A percentile compares a stretch with the other conserved stretches of the same genome.
phyloP scores from a whole-genome alignment of 2,329 filamentous ascomycete species.

The Lasiodiplodia citricola region DNA sequence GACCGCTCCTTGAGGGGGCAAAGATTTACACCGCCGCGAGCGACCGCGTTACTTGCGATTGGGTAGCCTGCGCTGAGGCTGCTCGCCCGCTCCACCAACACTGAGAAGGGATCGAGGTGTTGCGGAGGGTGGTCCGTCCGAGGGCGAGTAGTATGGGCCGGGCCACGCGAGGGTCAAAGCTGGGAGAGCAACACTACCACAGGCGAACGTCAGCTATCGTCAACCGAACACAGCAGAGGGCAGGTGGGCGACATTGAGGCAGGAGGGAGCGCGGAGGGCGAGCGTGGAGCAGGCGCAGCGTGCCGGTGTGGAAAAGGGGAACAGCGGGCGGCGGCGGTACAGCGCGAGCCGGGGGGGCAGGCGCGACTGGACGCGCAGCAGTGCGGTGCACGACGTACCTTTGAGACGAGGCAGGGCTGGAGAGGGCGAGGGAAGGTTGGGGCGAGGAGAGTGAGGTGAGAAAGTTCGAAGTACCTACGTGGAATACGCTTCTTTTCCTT shows the following conservation, averaged over 20 bases:
- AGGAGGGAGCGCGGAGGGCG: conserved; percentile 13
- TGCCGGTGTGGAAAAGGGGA: conserved; percentile 40
- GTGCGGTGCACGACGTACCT: conserved; percentile 29
- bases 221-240: not conserved
- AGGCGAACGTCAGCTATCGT: conserved; percentile 23
- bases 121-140: conserved; percentile 28
- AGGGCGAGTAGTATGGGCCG: conserved; percentile 21
- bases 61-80: conserved; percentile 1
- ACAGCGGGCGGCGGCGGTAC: conserved; percentile 34
- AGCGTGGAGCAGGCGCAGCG: conserved; percentile 37
- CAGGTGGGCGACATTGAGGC: conserved; percentile 11
- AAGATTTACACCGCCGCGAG: conserved; percentile 18
- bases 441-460: conserved; percentile 31
- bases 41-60: conserved; percentile 20
- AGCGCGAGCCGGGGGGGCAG: conserved; percentile 32
- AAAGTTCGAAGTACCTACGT: conserved; percentile 28
- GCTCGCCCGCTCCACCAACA: conserved; percentile 20
- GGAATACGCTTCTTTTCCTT: conserved; percentile 29
- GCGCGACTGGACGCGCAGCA: conserved; percentile 32
- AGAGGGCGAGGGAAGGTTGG: conserved; percentile 32
- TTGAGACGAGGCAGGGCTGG: conserved; percentile 33
- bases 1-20: conserved; percentile 25
- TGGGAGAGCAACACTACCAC: conserved; percentile 24
- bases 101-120: conserved; percentile 12
- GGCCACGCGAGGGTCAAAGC: conserved; percentile 28